Base-by-base conservation (phyloP, 768 basidiomycete species). In the Cyclocybe aegerita region DNA sequence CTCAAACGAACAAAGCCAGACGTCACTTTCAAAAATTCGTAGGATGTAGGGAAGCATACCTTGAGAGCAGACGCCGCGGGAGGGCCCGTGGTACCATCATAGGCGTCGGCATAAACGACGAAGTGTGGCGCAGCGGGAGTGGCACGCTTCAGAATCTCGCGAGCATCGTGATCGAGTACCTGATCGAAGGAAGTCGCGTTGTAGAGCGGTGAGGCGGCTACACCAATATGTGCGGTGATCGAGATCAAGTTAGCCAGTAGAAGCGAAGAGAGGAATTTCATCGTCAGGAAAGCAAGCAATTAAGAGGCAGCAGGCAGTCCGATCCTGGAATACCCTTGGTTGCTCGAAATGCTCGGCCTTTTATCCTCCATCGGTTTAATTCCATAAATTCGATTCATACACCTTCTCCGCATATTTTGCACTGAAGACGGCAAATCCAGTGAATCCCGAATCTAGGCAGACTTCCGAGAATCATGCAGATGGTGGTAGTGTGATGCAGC, bases 41-140 rank as follows among this genome's bases (percentile, higher is more conserved):
- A 29, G 29, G n/a, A 30, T 14, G 15, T 14, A 41, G 50, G 41
- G 7, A 14, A 34, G 33, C 59, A 29, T 57, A 80, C 81, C 53
- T 62, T 59, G 49, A 86, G 67, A 1, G 68, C 59, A 12, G 80
- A 70, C 7, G 68, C 66, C 1, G 70, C 58, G 4, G 85, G 82
- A 4, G 80, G 80, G 0, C 77, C 79, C 23, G 65, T 77, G 4
- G 63, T 62, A 0, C 78, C 78, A 41, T 76, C 68, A 49, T 63
- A 81, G 38, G 61, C 56, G 55, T 79, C 75, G 15, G 62, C 63
- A 49, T 79, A 77, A 11, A 72, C 62, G 7, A 77, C 72, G 54
- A 75, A 86, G 58, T 77, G 74, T 37, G 84, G 83, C 4, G 80
- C 71, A 16, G 73, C 72, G 30, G 70, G 70, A 10, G 70, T 71